Percentiles rank a stretch among this genome's conserved stretches.
phyloP scores from a whole-genome alignment of 2,329 filamentous ascomycete species.

The Biscogniauxia mediterranea region DNA sequence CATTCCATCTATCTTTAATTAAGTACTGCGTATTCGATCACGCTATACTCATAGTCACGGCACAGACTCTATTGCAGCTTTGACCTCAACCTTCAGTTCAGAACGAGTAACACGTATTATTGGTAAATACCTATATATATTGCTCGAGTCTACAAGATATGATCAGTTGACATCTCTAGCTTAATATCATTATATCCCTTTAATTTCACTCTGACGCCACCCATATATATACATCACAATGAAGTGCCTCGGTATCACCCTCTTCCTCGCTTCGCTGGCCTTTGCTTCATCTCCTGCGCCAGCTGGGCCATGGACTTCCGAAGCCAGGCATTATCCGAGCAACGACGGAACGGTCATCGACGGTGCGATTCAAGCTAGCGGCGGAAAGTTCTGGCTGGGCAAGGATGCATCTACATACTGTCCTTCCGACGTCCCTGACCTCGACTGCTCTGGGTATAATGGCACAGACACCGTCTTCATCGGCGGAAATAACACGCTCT shows the following conservation, averaged over 20 bases:
- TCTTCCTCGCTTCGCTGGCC: background rate
- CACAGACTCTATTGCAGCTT: too few species aligned
- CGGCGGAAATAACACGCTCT: conserved; percentile 14
- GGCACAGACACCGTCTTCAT: conserved; percentile 14
- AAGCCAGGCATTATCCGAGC: background rate
- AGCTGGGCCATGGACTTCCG: background rate
- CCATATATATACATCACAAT: background rate
- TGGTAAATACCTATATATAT: too few species aligned
- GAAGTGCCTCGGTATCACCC: background rate
- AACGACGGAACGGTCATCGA: background rate
- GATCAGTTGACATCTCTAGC: too few species aligned
- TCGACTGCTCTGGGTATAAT: conserved; percentile 13
- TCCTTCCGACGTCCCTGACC: conserved; percentile 5
- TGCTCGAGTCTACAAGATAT: too few species aligned
- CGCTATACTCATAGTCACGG: background rate
- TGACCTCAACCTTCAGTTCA: too few species aligned
- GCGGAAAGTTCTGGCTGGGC: conserved; percentile 17
- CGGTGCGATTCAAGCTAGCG: conserved; percentile 13
- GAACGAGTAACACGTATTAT: too few species aligned
- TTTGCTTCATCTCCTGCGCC: background rate
- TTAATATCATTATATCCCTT: background rate
- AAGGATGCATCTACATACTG: conserved; percentile 13
- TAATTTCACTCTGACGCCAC: background rate
- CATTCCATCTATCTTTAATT: background rate
- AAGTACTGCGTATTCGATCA: background rate